Evolutionary conservation across 2,329 filamentous ascomycete species (phyloP), one percentile per base, ranked within the genome.

Genomic region (Epicoccum nigrum): DNA sequence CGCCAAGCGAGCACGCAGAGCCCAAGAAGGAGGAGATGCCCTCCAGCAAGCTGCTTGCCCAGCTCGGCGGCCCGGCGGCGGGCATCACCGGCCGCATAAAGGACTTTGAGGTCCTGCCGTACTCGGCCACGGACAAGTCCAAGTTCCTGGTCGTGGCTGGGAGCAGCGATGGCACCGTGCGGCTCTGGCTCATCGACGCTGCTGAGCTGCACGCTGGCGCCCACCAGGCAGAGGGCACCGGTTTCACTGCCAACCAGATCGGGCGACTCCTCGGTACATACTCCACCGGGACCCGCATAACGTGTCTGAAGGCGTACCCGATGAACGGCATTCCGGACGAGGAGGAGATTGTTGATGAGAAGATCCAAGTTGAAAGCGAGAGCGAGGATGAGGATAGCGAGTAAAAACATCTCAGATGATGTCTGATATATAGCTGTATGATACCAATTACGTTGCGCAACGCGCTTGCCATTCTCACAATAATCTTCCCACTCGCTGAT

Each of bases 261-360:
- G 92, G 90, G 23, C 81, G 76, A 58, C 70, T 95, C 47, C 70
- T 96, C 35, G 91, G 87, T 13, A 86, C 83, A 25, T 94, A 94
- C 66, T 88, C 92, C 73, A 96, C 92, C 17, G 86, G 87, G 37
- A 92, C 93, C 70, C 81, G 94, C 49, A 92, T 97, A 60, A 97
- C 92, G 30, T 97, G 94, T 70, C 69, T 97, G 65, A 86, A 85
- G 63, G 88, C 88, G 17, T 97, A 96, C 76, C 78, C 90, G 57
- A 95, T 97, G 90, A 83, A 89, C 72, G 71, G 70, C 2, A 63
- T 51, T 17, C 59, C 68, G 1, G 69, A 68, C 12, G 62, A 50
- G 3, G 65, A 68, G 25, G 60, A 60, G 15, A 61, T 63, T 7
- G 58, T 59, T 1, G 57, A 58, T 6, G 56, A 47, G 31, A 58